A percentile compares a stretch with the other conserved stretches of the same genome.
Conservation (phyloP, 192 early-diverging fungal species). For the Geranomyces variabilis region DNA sequence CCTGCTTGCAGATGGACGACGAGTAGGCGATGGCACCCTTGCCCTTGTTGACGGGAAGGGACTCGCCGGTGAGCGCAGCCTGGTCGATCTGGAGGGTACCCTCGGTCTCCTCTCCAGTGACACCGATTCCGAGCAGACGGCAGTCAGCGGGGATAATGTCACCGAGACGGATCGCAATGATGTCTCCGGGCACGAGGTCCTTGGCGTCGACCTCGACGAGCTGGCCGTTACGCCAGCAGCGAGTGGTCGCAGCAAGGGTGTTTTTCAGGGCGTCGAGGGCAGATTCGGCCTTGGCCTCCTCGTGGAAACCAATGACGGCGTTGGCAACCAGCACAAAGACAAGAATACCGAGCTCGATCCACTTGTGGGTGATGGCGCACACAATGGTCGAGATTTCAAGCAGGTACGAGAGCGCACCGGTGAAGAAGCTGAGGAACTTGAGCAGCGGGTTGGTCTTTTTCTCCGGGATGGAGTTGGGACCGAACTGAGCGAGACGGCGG, state of each 20-base stretch:
- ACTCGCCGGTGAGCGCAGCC: slow-evolving; percentile 92
- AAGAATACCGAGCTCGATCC: slow-evolving; percentile 84
- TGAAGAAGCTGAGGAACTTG: slow-evolving; percentile 83
- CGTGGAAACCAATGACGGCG: slow-evolving; percentile 90
- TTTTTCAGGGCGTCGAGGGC: slow-evolving; percentile 93
- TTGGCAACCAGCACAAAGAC: slow-evolving; percentile 85
- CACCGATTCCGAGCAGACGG: slow-evolving; percentile 69
- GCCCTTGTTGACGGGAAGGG: slow-evolving; percentile 83
- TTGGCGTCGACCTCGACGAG: slow-evolving; percentile 79
- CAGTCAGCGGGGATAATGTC: slow-evolving; percentile 94
- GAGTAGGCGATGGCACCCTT: slow-evolving; percentile 88
- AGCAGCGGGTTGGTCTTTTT: slow-evolving; percentile 82
- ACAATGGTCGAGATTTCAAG: slow-evolving; percentile 89
- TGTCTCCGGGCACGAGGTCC: slow-evolving; percentile 86
- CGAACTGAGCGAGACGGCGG: slow-evolving; percentile 75
- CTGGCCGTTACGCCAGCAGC: slow-evolving; percentile 78
- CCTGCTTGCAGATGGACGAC: slow-evolving; percentile 92
- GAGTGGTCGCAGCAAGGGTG: slow-evolving; percentile 87
- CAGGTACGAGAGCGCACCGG: slow-evolving; percentile 86
- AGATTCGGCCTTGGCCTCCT: slow-evolving; percentile 91
- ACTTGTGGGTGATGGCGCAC: slow-evolving; percentile 78
- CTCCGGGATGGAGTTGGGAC: slow-evolving; percentile 77
- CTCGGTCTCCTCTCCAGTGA: slow-evolving; percentile 69
- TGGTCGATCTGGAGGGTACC: slow-evolving; percentile 86
- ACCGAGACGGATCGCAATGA: slow-evolving; percentile 89